Percentiles rank a stretch among this genome's conserved stretches.
Conservation (phyloP, 495 filamentous ascomycete species). For the Neurospora africana region DNA sequence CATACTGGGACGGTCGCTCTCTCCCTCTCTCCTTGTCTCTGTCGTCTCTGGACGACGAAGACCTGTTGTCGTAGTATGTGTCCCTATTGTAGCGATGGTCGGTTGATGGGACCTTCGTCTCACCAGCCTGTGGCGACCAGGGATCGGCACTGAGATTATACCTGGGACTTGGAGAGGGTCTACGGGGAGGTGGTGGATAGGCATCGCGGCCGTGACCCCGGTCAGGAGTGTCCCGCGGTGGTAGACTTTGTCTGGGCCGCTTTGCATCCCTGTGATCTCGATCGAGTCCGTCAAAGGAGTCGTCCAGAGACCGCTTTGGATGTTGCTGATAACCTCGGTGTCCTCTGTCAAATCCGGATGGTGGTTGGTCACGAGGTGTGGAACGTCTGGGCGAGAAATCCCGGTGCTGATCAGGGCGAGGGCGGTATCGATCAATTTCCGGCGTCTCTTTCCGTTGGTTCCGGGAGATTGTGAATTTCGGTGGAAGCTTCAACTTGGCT, state of each 20-base stretch:
- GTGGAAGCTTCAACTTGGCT: constrained; percentile 18
- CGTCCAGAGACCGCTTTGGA: constrained; percentile 14
- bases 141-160: constrained; percentile 9
- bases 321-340: neutral
- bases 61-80: neutral
- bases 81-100: constrained; percentile 5
- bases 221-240: neutral
- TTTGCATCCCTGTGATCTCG: constrained; percentile 9
- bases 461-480: constrained; percentile 10
- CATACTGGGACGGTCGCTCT: neutral
- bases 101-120: constrained; percentile 3
- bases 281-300: neutral
- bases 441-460: neutral
- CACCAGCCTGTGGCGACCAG: constrained; percentile 20
- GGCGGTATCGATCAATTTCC: neutral
- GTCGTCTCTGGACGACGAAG: constrained; percentile 8
- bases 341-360: constrained; percentile 1
- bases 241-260: constrained; percentile 3
- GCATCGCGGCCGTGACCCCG: neutral
- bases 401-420: neutral
- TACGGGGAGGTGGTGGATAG: constrained; percentile 3
- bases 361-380: neutral
- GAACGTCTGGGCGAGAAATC: neutral
- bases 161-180: constrained; percentile 2
- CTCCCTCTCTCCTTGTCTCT: constrained; percentile 1